Conservation (phyloP, 371 early-diverging fungal species). For the Dichotomocladium elegans region DNA sequence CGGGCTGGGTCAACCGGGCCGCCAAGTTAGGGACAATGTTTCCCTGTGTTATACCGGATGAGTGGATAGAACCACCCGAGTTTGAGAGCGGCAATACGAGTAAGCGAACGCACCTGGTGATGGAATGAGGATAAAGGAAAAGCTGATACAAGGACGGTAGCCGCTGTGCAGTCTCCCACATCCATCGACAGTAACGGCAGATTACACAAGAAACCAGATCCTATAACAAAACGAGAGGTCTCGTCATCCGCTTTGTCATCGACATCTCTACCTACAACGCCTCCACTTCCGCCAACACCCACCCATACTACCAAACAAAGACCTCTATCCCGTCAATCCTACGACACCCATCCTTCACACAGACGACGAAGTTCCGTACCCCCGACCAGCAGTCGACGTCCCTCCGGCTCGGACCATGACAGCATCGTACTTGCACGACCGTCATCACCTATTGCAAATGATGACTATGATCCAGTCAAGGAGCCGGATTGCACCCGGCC, state of each 20-base stretch:
- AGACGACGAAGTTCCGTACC: slow-evolving; percentile 15
- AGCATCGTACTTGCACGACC: slow-evolving; percentile 25
- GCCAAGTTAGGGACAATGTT: slow-evolving; percentile 67
- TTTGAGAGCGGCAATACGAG: slow-evolving; percentile 19
- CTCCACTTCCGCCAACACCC: too few species aligned
- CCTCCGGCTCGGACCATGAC: slow-evolving; percentile 24
- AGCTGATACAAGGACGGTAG: slow-evolving; percentile 3
- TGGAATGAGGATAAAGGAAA: neutral
- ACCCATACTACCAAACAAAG: too few species aligned
- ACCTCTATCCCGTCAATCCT: slow-evolving; percentile 5
- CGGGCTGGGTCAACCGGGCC: slow-evolving; percentile 69
- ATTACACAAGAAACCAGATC: too few species aligned
- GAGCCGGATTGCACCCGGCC: slow-evolving; percentile 41
- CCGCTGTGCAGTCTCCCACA: neutral
- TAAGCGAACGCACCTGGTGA: neutral
- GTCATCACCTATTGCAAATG: slow-evolving; percentile 26
- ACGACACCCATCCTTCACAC: slow-evolving; percentile 3
- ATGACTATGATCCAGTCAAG: slow-evolving; percentile 36
- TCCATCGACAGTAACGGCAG: slow-evolving; percentile 8
- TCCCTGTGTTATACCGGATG: slow-evolving; percentile 64
- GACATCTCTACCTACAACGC: too few species aligned
- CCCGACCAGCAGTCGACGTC: slow-evolving; percentile 10
- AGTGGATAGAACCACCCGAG: slow-evolving; percentile 64
- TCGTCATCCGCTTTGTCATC: too few species aligned
- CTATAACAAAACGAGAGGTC: too few species aligned